Conservation (phyloP, 1,284 basidiomycete species). For the Takashimella koratensis region DNA sequence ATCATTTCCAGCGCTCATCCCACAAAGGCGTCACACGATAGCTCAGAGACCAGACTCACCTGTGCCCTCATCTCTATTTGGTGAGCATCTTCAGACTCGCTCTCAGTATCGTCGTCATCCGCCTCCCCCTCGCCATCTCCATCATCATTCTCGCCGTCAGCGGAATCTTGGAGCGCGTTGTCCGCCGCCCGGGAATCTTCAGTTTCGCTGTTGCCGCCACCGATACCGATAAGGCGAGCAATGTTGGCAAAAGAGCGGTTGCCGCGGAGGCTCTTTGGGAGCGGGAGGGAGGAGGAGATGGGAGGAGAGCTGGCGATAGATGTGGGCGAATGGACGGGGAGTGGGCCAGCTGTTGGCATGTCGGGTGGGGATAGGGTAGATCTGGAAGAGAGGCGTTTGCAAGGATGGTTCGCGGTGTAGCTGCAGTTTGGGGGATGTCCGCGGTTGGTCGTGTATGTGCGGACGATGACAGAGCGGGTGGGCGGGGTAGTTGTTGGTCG, state of each 20-base stretch:
- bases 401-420: too few species aligned
- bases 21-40: too few species aligned
- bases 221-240: conserved; percentile 18
- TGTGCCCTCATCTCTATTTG: conserved; percentile 42
- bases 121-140: conserved; percentile 6
- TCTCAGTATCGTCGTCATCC: conserved; percentile 7
- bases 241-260: conserved; percentile 23
- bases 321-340: not conserved
- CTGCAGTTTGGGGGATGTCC: too few species aligned
- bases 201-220: conserved; percentile 1
- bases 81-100: conserved; percentile 9
- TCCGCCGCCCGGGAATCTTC: not conserved
- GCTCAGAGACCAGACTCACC: too few species aligned
- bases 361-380: too few species aligned
- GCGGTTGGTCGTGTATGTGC: too few species aligned
- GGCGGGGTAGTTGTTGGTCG: too few species aligned
- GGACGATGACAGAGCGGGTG: not conserved
- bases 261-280: conserved; percentile 8
- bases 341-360: not conserved
- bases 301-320: not conserved
- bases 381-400: too few species aligned
- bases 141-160: conserved; percentile 9
- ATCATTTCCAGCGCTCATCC: too few species aligned
- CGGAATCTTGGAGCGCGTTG: too few species aligned
- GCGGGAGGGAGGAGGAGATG: conserved; percentile 5